Conservation (phyloP, 1,284 basidiomycete genomes). For the Sanguinoderma infundibulare region DNA sequence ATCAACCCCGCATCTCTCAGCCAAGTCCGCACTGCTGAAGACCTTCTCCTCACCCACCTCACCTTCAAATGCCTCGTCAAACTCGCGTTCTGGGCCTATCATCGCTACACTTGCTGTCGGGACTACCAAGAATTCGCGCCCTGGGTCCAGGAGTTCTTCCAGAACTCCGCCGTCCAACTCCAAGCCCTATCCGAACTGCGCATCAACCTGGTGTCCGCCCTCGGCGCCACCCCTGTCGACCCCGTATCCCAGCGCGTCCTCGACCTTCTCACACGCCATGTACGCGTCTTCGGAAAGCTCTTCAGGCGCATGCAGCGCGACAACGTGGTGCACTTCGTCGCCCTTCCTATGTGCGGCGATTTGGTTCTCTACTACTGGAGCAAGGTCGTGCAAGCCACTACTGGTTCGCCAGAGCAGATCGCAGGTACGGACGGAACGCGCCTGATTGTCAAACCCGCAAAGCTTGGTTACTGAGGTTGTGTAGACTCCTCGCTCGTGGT, state of each 20-base stretch:
- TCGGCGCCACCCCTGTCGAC: constrained; percentile 32
- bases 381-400: constrained; percentile 71
- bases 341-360: constrained; percentile 65
- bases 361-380: constrained; percentile 80
- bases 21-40: constrained; percentile 45
- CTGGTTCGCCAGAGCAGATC: constrained; percentile 53
- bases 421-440: constrained; percentile 47
- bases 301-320: constrained; percentile 76
- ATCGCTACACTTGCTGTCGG: constrained; percentile 48
- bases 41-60: constrained; percentile 66
- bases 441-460: neutral
- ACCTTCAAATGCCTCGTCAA: constrained; percentile 73
- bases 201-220: constrained; percentile 42
- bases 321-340: constrained; percentile 59
- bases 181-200: constrained; percentile 56
- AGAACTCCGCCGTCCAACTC: constrained; percentile 58
- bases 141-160: constrained; percentile 70
- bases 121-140: constrained; percentile 47
- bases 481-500: constrained; percentile 55
- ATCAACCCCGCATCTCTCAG: constrained; percentile 43
- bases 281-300: constrained; percentile 75
- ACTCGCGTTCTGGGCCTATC: constrained; percentile 73
- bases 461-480: neutral
- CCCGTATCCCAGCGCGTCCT: constrained; percentile 45
- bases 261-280: constrained; percentile 64